Evolutionary conservation across 2,329 filamentous ascomycete species (phyloP), one percentile per base, ranked within the genome.

Genomic region (Trematosphaeria pertusa): DNA sequence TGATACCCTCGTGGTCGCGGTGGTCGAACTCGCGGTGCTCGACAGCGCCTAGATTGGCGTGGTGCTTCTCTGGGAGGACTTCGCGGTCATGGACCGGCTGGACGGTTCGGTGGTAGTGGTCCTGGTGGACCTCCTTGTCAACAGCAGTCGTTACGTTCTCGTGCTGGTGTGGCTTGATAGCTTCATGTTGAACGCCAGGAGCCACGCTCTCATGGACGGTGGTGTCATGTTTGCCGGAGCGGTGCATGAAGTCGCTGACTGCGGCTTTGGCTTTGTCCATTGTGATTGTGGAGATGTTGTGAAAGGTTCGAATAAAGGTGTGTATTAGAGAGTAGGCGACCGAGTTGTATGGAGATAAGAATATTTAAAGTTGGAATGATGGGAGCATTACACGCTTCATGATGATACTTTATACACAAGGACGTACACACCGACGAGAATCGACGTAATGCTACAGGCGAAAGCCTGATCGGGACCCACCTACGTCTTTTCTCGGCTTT

Each of bases 91-190:
- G 46, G 18, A 90, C 72, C 0, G 87, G 87, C 71, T 89, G 87
- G 1, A 89, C 74, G 0, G 83, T 84, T 36, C 84, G 87, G 67
- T 89, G 85, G 67, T 88, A 84, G 59, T 89, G 87, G 48, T 89
- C 83, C 65, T 88, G 86, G 64, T 89, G 86, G 3, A 88, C 75
- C 59, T 89, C 87, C 56, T 81, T 82, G 64, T 89, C 84, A 19
- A 89, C 69, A 5, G 84, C 86, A 1, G 82, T 86, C 15, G 75
- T 78, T 8, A 82, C 58, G n/a, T 85, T 72, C 62, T 89, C 84
- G 44, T 87, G 85, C 31, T 79, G 70, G n/a, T 81, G 78, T 33
- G 81, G 81, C 48, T 76, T 80, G 34, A 88, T 69, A 1, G 78
- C 76, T 70, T 89, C 85, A 14, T 87, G 77, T 4, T 78, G 77